A percentile compares a stretch with the other conserved stretches of the same genome.
Evolutionary conservation across 2,329 filamentous ascomycete genomes (phyloP).

Genomic region (Helicocarpus griseus): DNA sequence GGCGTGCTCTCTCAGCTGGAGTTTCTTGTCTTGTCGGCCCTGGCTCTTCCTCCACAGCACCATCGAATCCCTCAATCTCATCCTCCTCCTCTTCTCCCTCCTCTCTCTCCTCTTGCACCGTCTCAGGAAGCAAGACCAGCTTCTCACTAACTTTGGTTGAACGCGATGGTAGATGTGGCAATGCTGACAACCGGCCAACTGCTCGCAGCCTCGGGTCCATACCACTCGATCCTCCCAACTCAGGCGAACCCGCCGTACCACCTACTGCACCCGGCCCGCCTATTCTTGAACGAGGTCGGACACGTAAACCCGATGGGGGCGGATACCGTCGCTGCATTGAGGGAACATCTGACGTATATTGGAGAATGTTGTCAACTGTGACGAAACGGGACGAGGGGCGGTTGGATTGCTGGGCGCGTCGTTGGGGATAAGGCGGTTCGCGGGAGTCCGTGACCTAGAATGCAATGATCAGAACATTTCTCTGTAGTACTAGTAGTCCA

Average conservation of each 20-base stretch:
- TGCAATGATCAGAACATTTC: neutral
- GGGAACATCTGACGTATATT: conserved; percentile 88
- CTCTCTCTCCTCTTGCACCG: conserved; percentile 43
- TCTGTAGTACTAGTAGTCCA: neutral
- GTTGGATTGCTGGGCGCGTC: conserved; percentile 11
- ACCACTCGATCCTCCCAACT: conserved; percentile 3
- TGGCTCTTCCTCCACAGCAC: conserved; percentile 14
- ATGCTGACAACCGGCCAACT: conserved; percentile 45
- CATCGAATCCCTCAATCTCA: conserved; percentile 12
- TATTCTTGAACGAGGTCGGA: conserved; percentile 31
- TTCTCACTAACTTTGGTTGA: conserved; percentile 95
- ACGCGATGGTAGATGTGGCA: conserved; percentile 62
- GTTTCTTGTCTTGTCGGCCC: conserved; percentile 18
- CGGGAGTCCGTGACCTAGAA: conserved; percentile 35
- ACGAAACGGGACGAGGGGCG: conserved; percentile 59
- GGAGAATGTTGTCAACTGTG: conserved; percentile 85
- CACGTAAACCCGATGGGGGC: conserved; percentile 34
- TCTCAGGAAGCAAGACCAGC: conserved; percentile 85
- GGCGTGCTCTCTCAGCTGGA: conserved; percentile 23
- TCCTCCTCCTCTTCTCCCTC: conserved; percentile 32
- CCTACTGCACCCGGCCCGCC: neutral
- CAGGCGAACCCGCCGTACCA: neutral
- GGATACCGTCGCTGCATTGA: conserved; percentile 80
- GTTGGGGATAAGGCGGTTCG: conserved; percentile 24
- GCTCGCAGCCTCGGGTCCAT: conserved; percentile 7